Conservation (phyloP, 2,329 filamentous ascomycete species). For the Annulohypoxylon truncatum region DNA sequence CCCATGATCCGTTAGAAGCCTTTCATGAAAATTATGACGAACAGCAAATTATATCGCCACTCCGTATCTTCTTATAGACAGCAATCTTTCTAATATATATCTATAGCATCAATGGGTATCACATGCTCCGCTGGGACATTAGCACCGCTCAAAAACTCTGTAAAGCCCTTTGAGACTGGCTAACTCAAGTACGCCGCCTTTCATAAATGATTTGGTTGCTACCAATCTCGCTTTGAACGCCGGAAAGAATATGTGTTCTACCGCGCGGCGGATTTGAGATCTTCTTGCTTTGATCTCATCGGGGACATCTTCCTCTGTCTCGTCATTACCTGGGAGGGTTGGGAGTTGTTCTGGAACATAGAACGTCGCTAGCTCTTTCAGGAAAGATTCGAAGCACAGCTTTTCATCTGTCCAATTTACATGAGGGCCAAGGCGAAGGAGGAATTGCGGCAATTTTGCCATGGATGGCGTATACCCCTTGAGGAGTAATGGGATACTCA, state of each 20-base stretch:
- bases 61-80: neutral
- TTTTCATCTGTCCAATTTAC: slow-evolving; percentile 90
- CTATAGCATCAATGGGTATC: slow-evolving; percentile 21
- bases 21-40: no score
- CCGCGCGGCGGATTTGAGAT: slow-evolving; percentile 74
- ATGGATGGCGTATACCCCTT: slow-evolving; percentile 90
- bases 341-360: slow-evolving; percentile 91
- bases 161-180: slow-evolving; percentile 94
- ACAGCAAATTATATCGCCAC: neutral
- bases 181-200: slow-evolving; percentile 81
- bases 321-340: slow-evolving; percentile 47
- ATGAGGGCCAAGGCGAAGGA: slow-evolving; percentile 87
- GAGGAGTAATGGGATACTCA: slow-evolving; percentile 83
- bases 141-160: slow-evolving; percentile 94
- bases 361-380: slow-evolving; percentile 88
- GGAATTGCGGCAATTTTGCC: slow-evolving; percentile 87
- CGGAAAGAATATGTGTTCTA: slow-evolving; percentile 91
- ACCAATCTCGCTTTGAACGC: slow-evolving; percentile 86
- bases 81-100: slow-evolving; percentile 13
- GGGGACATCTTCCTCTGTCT: slow-evolving; percentile 56
- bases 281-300: slow-evolving; percentile 69
- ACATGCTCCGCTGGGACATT: slow-evolving; percentile 44
- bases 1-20: neutral
- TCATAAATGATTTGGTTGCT: slow-evolving; percentile 81
- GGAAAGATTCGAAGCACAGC: slow-evolving; percentile 83